These are phyloP conservation scores for Phytopythium ostracodes DNA, from an alignment of 352 stramenopile genomes.

Conservation along the genomic window DNA sequence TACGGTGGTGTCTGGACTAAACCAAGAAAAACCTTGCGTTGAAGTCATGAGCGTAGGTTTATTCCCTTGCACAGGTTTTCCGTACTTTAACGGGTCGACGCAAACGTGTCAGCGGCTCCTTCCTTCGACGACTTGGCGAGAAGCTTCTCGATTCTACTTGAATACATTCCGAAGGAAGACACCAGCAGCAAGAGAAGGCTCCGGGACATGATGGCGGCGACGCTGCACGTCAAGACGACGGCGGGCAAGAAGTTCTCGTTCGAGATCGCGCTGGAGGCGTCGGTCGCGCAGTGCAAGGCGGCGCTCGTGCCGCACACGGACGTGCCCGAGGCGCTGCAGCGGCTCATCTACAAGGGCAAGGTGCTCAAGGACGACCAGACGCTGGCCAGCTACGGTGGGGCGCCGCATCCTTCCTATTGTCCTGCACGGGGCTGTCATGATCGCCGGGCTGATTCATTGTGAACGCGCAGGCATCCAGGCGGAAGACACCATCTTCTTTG, in stretches of 20 bases:
- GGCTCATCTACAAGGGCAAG: constrained; percentile 89
- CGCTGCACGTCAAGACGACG: constrained; percentile 82
- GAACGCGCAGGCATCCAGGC: constrained; percentile 53
- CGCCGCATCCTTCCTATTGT: no score
- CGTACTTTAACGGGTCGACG: not conserved
- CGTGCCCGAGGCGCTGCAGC: constrained; percentile 72
- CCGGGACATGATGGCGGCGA: constrained; percentile 45
- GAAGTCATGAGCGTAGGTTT: not conserved
- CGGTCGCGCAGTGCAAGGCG: constrained; percentile 77
- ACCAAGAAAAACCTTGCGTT: not conserved
- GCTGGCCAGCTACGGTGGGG: constrained; percentile 71
- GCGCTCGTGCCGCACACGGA: constrained; percentile 63
- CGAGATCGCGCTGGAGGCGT: constrained; percentile 62
- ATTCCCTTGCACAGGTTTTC: not conserved
- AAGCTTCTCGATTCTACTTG: not conserved
- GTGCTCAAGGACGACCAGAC: constrained; percentile 89
- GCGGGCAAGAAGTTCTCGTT: constrained; percentile 75
- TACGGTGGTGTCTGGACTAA: no score
- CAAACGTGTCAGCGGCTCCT: constrained; percentile 1
- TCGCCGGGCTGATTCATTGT: not conserved
- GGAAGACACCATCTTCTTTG: constrained; percentile 84
- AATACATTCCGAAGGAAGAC: no score
- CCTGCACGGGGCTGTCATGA: not conserved
- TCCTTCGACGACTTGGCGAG: not conserved
- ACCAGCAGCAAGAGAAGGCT: no score